Evolutionary conservation across 2,329 filamentous ascomycete genomes (phyloP).

Genomic region (Neofusicoccum laricinum): DNA sequence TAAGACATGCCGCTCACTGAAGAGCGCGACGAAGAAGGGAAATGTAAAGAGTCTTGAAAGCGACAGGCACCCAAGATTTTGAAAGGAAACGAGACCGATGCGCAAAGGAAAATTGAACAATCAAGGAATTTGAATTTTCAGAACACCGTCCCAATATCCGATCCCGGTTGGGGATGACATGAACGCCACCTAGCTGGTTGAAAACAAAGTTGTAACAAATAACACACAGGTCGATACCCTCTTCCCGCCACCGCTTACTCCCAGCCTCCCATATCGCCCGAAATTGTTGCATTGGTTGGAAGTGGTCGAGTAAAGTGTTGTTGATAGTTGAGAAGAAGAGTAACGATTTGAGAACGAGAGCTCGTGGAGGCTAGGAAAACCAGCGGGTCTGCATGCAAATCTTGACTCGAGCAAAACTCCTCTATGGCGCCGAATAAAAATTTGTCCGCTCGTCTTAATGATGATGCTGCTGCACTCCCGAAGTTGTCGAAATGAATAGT

Average conservation of each 20-base stretch:
- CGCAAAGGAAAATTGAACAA: background rate
- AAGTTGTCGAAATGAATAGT: background rate
- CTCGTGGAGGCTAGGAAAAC: background rate
- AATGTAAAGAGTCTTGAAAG: background rate
- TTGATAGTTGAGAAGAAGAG: background rate
- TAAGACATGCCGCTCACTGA: too few species aligned
- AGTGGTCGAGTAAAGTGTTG: background rate
- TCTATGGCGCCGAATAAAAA: conserved; percentile 1
- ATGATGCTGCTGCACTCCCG: background rate
- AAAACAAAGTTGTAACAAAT: background rate
- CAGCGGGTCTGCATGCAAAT: background rate
- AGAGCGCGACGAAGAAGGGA: too few species aligned
- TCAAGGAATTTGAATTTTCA: background rate
- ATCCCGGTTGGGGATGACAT: background rate
- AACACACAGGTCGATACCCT: background rate
- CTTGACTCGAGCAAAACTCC: background rate
- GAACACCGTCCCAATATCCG: background rate
- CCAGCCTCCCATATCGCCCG: background rate
- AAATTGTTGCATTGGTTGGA: background rate
- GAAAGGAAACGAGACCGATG: background rate
- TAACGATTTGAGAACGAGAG: background rate
- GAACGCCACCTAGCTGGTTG: background rate
- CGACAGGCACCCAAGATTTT: background rate
- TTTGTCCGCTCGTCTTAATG: background rate
- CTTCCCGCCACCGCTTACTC: background rate